These are phyloP conservation scores for Boletus rufocinnamomeus DNA, from an alignment of 768 basidiomycete genomes.

Conservation along the genomic window DNA sequence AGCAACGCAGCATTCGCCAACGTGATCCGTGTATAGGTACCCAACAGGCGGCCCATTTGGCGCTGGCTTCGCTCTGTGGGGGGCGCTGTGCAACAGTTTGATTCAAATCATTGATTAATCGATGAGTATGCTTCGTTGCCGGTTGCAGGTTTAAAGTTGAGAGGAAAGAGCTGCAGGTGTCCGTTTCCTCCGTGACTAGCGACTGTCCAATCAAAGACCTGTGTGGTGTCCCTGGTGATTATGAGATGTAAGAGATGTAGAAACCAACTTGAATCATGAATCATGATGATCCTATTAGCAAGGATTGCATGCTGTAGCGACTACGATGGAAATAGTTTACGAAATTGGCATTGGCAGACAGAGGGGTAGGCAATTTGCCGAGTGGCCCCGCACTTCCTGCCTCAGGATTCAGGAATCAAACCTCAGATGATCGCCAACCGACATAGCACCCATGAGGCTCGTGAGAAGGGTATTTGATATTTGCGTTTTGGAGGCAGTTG, in stretches of 20 bases:
- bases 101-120: too few species aligned
- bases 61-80: too few species aligned
- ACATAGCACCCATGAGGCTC: constrained; percentile 11
- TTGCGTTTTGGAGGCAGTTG: constrained; percentile 17
- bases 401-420: constrained; percentile 9
- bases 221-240: constrained; percentile 28
- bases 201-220: constrained; percentile 25
- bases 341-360: constrained; percentile 15
- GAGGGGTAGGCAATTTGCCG: constrained; percentile 10
- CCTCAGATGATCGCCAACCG: constrained; percentile 15
- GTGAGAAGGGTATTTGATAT: constrained; percentile 24
- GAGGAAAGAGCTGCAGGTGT: constrained; percentile 9
- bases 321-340: constrained; percentile 20
- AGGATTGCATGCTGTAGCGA: constrained; percentile 15
- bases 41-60: too few species aligned
- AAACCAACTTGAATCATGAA: too few species aligned
- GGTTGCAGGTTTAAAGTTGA: constrained; percentile 28
- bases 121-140: too few species aligned
- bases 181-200: constrained; percentile 27
- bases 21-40: too few species aligned
- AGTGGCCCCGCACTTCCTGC: constrained; percentile 7
- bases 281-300: constrained; percentile 24
- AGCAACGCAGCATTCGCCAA: too few species aligned
- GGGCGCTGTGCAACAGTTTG: too few species aligned
- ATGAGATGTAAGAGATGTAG: constrained; percentile 25